phyloP scores from a whole-genome alignment of 768 basidiomycete genomes.

The Xerocomellus chrysenteron region DNA sequence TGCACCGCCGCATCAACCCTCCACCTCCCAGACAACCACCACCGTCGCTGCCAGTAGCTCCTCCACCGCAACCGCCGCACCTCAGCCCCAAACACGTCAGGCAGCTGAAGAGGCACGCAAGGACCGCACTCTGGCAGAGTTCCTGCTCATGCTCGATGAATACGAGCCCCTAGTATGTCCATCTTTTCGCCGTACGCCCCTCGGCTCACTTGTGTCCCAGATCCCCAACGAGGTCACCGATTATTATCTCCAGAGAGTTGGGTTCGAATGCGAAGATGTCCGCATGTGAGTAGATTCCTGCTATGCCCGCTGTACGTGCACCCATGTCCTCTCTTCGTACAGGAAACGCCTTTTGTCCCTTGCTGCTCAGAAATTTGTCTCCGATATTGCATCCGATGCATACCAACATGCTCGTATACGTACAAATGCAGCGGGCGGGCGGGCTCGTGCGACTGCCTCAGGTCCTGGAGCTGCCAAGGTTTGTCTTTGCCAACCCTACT shows the following conservation, averaged over 20 bases:
- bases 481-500: conserved; percentile 17
- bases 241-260: conserved; percentile 93
- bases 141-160: conserved; percentile 94
- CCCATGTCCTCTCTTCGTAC: conserved; percentile 7
- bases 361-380: conserved; percentile 96
- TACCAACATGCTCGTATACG: conserved; percentile 97
- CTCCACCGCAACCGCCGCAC: conserved; percentile 14
- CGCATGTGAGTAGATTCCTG: conserved; percentile 61
- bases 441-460: conserved; percentile 53
- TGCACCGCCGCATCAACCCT: conserved; percentile 21
- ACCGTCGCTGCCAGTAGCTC: conserved; percentile 17
- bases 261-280: conserved; percentile 94
- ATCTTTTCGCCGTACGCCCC: neutral
- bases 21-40: conserved; percentile 18
- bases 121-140: conserved; percentile 89
- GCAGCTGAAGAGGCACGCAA: conserved; percentile 80
- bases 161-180: conserved; percentile 86
- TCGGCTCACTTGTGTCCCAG: conserved; percentile 39
- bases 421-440: conserved; percentile 78
- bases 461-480: conserved; percentile 69
- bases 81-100: conserved; percentile 56
- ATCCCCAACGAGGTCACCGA: conserved; percentile 98
- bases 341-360: conserved; percentile 94
- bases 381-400: conserved; percentile 94
- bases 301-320: conserved; percentile 1